Percentiles rank a stretch among this genome's conserved stretches.
Evolutionary conservation across 2,329 filamentous ascomycete species (phyloP).

Genomic region (Penicillium capsulatum): DNA sequence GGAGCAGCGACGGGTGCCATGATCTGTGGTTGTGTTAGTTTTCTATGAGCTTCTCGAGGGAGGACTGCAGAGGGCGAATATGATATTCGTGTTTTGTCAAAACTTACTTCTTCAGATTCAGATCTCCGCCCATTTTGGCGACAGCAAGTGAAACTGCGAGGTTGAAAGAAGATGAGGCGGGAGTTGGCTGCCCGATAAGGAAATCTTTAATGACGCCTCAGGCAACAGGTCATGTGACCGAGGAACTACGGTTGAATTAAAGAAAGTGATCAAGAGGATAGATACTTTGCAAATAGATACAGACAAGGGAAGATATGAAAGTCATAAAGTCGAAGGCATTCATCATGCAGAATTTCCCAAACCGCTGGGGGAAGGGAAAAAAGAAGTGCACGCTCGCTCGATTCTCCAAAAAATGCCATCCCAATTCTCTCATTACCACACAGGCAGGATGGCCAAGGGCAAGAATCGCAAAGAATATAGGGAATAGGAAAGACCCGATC

Average conservation of each 20-base stretch:
- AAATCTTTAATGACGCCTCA: constrained; percentile 3
- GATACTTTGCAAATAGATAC: constrained; percentile 20
- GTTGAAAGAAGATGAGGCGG: constrained; percentile 2
- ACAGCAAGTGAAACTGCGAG: constrained; percentile 13
- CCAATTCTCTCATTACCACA: constrained; percentile 21
- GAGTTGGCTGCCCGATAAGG: constrained; percentile 8
- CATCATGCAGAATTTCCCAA: constrained; percentile 20
- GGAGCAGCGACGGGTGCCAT: constrained; percentile 87
- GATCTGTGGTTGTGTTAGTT: constrained; percentile 48
- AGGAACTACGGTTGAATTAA: neutral
- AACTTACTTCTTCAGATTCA: constrained; percentile 78
- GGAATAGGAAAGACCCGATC: constrained; percentile 8
- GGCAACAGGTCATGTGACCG: constrained; percentile 7
- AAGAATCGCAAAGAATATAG: constrained; percentile 7
- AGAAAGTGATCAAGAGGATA: constrained; percentile 2
- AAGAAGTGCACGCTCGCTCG: constrained; percentile 23
- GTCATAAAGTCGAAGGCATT: constrained; percentile 11
- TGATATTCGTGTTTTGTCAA: neutral
- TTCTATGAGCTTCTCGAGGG: neutral
- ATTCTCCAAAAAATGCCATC: constrained; percentile 20
- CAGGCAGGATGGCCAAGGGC: constrained; percentile 12
- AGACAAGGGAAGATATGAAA: constrained; percentile 10
- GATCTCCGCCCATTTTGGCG: constrained; percentile 79
- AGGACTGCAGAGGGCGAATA: neutral
- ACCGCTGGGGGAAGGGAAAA: constrained; percentile 13